Evolutionary conservation across 306 rosid genomes (phyloP).

Genomic region (Lotus japonicus): DNA sequence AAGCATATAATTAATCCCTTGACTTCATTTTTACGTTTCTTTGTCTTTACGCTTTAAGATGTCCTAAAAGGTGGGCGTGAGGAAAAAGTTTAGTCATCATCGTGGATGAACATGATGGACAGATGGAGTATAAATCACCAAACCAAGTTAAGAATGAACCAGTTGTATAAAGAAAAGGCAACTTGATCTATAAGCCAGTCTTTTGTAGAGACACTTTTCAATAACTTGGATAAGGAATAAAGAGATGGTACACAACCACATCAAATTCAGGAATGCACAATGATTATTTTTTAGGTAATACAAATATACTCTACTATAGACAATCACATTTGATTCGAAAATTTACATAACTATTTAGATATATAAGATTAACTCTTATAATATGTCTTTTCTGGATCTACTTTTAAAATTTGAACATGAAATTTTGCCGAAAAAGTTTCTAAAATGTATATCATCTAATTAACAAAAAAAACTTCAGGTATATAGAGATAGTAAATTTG

Average conservation of each 20-base stretch:
- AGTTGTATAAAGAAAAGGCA: conserved; percentile 21
- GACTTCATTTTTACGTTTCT: conserved; percentile 41
- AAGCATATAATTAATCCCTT: neutral
- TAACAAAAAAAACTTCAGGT: no score
- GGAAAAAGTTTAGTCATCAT: neutral
- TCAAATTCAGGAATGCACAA: neutral
- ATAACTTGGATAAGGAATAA: conserved; percentile 27
- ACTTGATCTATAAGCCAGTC: conserved; percentile 26
- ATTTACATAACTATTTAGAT: no score
- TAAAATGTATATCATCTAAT: no score
- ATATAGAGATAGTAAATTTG: no score
- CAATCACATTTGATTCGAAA: neutral
- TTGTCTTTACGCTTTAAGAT: conserved; percentile 31
- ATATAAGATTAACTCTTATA: no score
- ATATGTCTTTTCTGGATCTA: no score
- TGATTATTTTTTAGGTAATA: no score
- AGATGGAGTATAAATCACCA: neutral
- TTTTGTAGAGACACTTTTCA: neutral
- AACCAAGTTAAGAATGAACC: conserved; percentile 6
- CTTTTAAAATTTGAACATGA: no score
- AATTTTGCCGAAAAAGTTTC: no score
- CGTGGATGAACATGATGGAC: conserved; percentile 20
- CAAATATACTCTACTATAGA: no score
- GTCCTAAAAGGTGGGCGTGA: conserved; percentile 32
- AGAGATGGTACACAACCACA: neutral